Base-by-base conservation (phyloP, 148 eudicot species). In the Nyssa sinensis region DNA sequence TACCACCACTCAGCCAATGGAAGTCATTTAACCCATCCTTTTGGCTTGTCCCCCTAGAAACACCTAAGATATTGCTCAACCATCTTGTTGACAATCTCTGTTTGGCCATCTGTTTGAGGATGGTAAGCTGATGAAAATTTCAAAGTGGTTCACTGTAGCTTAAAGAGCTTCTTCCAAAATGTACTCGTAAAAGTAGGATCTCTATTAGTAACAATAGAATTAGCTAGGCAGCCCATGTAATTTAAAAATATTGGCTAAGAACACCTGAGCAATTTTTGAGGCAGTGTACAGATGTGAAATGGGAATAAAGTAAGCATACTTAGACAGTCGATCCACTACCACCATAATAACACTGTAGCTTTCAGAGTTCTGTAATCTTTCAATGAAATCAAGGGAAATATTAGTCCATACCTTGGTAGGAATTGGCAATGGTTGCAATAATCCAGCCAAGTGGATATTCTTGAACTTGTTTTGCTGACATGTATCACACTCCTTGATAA, bases 1-100 rank as follows among this genome's bases (percentile, higher is more conserved):
- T 70, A 70, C 62, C 63, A 51, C 37, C 37, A 70, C 28, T 70
- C 39, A 1, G 37, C 74, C 24, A 53, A 53, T 0, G 74, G 63
- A 0, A 55, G 47, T 23, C 63, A 70, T 0, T 47, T 49, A 32
- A n/a, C 29, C 63, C 74, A 70, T 1, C 21, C 5, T 9, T 3
- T 25, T 13, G 63, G 62, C 2, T 55, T 27, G 0, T 70, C 63
- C 1, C 30, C 11, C 0, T 12, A 3, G 24, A 51, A 49, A 11
- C 64, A 70, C 0, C 44, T 0, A 0, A 70, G 28, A 19, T 70
- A 70, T 0, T 60, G 53, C 41, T 70, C 62, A 1, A 70, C 9
- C 32, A 3, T 53, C 17, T 23, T 27, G 5, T 70, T 70, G 5
- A 32, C 19, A 3, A 16, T 24, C 24, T 70, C 25, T n/a, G n/a